phyloP scores from a whole-genome alignment of 768 basidiomycete species.

The Termitomyces sp. region DNA sequence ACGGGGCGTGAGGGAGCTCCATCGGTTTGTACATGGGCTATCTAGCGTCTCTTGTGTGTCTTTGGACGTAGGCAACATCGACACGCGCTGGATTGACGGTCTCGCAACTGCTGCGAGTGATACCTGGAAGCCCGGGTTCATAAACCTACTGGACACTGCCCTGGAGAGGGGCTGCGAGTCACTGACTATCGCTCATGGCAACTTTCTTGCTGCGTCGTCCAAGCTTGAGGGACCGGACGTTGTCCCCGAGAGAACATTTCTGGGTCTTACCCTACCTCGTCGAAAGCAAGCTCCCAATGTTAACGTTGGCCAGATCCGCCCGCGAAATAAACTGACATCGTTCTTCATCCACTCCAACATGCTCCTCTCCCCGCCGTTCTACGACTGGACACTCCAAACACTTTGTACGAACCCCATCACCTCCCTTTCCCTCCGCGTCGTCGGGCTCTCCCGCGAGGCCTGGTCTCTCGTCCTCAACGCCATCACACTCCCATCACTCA shows the following conservation, averaged over 20 bases:
- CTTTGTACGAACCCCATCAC: conserved; percentile 16
- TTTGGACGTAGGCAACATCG: conserved; percentile 17
- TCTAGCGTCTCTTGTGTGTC: conserved; percentile 10
- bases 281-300: background rate
- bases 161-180: conserved; percentile 13
- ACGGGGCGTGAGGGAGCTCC: conserved; percentile 12
- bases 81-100: conserved; percentile 19
- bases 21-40: conserved; percentile 14
- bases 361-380: conserved; percentile 17
- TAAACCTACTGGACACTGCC: conserved; percentile 12
- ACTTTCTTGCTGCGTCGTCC: conserved; percentile 12
- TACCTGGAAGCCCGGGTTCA: conserved; percentile 16
- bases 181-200: conserved; percentile 16
- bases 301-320: background rate
- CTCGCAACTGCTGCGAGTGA: conserved; percentile 11
- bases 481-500: conserved; percentile 20
- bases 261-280: conserved; percentile 2
- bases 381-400: conserved; percentile 19
- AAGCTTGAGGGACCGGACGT: background rate
- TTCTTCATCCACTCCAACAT: conserved; percentile 18
- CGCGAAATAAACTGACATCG: conserved; percentile 8
- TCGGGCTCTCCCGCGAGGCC: conserved; percentile 9
- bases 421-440: conserved; percentile 17
- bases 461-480: conserved; percentile 16
- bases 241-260: background rate